A percentile compares a stretch with the other conserved stretches of the same genome.
Conservation (phyloP, 768 basidiomycete species). For the Mycena alexandri region DNA sequence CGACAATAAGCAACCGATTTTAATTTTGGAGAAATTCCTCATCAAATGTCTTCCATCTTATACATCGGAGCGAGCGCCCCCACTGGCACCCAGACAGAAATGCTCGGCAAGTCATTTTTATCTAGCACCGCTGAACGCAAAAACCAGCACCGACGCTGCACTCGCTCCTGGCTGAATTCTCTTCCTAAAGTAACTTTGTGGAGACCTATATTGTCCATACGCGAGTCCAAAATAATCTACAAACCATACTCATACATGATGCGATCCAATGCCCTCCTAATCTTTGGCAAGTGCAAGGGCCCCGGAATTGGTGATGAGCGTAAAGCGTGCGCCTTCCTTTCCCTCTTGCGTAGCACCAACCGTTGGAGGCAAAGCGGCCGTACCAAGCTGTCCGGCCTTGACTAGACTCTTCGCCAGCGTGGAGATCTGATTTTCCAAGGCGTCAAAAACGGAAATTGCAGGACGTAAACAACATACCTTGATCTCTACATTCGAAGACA, state of each 20-base stretch:
- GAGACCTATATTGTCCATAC: too few species aligned
- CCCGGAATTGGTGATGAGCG: constrained; percentile 68
- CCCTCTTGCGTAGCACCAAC: constrained; percentile 58
- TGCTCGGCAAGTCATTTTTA: too few species aligned
- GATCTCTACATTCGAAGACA: constrained; percentile 58
- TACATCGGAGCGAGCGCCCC: too few species aligned
- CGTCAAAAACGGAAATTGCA: not conserved
- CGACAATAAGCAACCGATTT: too few species aligned
- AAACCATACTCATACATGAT: not conserved
- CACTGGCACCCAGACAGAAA: too few species aligned
- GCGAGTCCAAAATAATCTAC: too few species aligned
- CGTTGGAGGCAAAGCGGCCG: constrained; percentile 58
- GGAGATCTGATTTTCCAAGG: constrained; percentile 55
- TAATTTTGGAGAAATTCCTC: too few species aligned
- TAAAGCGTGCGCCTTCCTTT: constrained; percentile 57
- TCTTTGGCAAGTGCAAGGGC: constrained; percentile 57
- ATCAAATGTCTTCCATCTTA: too few species aligned
- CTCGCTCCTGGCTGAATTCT: too few species aligned
- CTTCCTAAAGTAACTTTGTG: too few species aligned
- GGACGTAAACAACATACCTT: constrained; percentile 46
- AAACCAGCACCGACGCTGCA: too few species aligned
- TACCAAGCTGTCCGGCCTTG: constrained; percentile 68
- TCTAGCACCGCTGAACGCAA: too few species aligned
- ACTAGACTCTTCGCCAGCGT: constrained; percentile 67
- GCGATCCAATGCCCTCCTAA: constrained; percentile 28